Evolutionary conservation across 1,139 yeast genomes (phyloP).

Genomic region (Spathaspora sp.): DNA sequence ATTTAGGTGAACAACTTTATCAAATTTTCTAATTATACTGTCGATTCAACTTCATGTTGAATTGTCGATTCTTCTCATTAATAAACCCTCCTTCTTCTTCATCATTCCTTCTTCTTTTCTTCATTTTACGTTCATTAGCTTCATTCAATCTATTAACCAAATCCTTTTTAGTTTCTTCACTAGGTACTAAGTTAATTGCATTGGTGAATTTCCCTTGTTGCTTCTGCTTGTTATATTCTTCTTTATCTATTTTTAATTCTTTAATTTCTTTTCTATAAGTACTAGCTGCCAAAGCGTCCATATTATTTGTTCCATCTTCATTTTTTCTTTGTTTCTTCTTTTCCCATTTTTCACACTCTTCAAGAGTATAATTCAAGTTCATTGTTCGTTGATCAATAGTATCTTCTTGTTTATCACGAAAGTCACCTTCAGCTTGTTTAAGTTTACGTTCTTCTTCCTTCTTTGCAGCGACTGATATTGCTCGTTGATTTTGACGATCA

Average conservation of each 20-base stretch:
- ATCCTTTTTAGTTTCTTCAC: slow-evolving; percentile 18
- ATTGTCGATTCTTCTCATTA: slow-evolving; percentile 77
- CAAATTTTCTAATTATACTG: slow-evolving; percentile 33
- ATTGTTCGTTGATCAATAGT: not conserved
- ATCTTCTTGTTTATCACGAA: not conserved
- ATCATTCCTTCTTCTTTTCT: slow-evolving; percentile 29
- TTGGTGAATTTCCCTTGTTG: slow-evolving; percentile 1
- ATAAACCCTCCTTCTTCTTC: slow-evolving; percentile 44
- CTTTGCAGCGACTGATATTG: slow-evolving; percentile 6
- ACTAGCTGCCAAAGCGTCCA: slow-evolving; percentile 52
- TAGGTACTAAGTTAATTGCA: slow-evolving; percentile 14
- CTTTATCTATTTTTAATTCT: slow-evolving; percentile 39
- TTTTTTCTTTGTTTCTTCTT: slow-evolving; percentile 33
- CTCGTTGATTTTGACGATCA: slow-evolving; percentile 9
- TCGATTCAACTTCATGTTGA: slow-evolving; percentile 69
- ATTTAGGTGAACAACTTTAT: no score
- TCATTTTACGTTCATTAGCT: slow-evolving; percentile 31
- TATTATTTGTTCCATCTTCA: slow-evolving; percentile 35
- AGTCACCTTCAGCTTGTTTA: slow-evolving; percentile 5
- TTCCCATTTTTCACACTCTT: slow-evolving; percentile 70
- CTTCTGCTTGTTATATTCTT: slow-evolving; percentile 31
- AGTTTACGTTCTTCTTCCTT: slow-evolving; percentile 3
- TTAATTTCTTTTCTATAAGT: slow-evolving; percentile 51
- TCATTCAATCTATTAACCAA: slow-evolving; percentile 40
- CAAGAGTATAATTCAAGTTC: slow-evolving; percentile 50